A percentile compares a stretch with the other conserved stretches of the same genome.
Evolutionary conservation across 345 rosid genomes (phyloP).

Genomic region (Euphorbia tirucalli): DNA sequence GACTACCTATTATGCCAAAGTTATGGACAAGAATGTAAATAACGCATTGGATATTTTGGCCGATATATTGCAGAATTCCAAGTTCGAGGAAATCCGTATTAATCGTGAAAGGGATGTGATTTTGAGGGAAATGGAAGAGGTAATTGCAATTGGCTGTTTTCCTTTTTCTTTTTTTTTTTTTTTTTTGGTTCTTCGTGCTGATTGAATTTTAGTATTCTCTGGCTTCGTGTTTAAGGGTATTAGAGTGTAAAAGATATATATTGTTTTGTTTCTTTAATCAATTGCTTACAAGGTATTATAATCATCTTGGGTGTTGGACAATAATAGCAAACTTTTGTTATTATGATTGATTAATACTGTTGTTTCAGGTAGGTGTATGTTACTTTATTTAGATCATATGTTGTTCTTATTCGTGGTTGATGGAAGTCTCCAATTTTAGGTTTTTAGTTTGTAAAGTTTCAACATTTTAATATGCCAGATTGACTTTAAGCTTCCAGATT

Average conservation of each 20-base stretch:
- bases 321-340: background rate
- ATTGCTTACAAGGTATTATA: background rate
- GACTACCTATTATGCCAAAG: constrained; percentile 91
- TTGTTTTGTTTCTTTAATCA: background rate
- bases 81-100: constrained; percentile 28
- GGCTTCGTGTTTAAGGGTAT: background rate
- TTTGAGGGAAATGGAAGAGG: constrained; percentile 40
- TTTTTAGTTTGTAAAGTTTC: background rate
- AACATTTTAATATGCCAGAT: background rate
- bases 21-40: constrained; percentile 68
- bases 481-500: background rate
- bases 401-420: background rate
- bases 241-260: background rate
- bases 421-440: background rate
- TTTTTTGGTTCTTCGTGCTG: constrained; percentile 1
- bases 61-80: constrained; percentile 90
- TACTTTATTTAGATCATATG: background rate
- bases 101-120: constrained; percentile 36
- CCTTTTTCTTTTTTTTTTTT: background rate
- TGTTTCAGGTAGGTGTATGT: background rate
- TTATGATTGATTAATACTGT: background rate
- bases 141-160: constrained; percentile 5
- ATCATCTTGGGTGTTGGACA: background rate
- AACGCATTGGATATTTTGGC: constrained; percentile 75
- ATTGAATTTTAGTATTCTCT: background rate